Conservation (phyloP, 495 filamentous ascomycete genomes). For the Melanomma pulvis-pyrius region DNA sequence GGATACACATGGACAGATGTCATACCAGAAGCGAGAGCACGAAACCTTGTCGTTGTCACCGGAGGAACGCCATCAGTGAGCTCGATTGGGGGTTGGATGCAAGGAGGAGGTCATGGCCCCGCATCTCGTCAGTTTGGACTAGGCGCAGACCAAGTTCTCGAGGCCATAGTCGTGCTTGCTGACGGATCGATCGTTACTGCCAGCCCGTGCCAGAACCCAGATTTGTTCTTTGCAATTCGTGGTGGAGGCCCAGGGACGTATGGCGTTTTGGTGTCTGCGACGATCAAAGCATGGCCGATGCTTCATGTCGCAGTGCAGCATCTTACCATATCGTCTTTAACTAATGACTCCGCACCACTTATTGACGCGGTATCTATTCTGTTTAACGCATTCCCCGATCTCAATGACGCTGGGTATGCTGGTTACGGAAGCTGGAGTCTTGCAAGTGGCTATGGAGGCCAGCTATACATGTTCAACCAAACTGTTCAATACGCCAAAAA, state of each 20-base stretch:
- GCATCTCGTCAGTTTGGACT: constrained; percentile 15
- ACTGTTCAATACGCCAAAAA: no score
- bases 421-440: no score
- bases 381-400: no score
- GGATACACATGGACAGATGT: no score
- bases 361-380: no score
- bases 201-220: background rate
- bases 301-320: no score
- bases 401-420: no score
- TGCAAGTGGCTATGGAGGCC: no score
- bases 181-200: constrained; percentile 14
- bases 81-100: constrained; percentile 17
- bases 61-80: constrained; percentile 16
- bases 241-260: constrained; percentile 28
- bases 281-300: constrained; percentile 17
- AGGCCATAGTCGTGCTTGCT: constrained; percentile 11
- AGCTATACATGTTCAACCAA: no score
- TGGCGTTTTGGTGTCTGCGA: constrained; percentile 24
- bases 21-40: no score
- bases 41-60: background rate
- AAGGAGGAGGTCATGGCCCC: constrained; percentile 28
- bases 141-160: constrained; percentile 23
- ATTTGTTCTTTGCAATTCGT: constrained; percentile 30
- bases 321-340: no score
- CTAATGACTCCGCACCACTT: no score